Evolutionary conservation across 2,329 filamentous ascomycete species (phyloP).

Genomic region (Colletotrichum gigasporum): DNA sequence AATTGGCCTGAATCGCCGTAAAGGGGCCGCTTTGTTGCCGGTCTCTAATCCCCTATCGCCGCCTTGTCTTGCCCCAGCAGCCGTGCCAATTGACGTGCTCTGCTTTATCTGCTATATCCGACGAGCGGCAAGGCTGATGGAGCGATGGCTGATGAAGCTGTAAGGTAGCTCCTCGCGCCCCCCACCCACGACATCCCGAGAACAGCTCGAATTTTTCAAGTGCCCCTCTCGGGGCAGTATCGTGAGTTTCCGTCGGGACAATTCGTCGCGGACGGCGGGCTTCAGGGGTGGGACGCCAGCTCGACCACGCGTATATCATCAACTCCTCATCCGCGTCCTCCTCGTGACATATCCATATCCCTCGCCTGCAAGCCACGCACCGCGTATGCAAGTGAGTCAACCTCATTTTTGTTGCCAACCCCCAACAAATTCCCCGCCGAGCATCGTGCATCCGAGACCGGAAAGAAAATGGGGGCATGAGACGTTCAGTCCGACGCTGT

Average conservation of each 20-base stretch:
- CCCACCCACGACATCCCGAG: background rate
- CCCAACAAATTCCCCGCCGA: background rate
- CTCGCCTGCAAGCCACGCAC: too few relatives aligned
- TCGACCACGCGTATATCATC: too few relatives aligned
- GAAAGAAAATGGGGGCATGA: background rate
- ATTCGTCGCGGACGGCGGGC: background rate
- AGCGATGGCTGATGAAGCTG: background rate
- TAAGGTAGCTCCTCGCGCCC: too few relatives aligned
- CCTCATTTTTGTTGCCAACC: background rate
- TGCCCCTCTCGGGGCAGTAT: background rate
- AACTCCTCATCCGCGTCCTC: too few relatives aligned
- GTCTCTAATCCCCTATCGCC: conserved; percentile 22
- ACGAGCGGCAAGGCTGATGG: background rate
- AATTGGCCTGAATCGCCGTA: conserved; percentile 7
- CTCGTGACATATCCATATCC: too few relatives aligned
- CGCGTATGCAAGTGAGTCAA: too few relatives aligned
- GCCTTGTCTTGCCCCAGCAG: background rate
- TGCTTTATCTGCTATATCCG: conserved; percentile 20
- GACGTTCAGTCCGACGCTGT: background rate
- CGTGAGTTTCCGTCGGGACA: background rate
- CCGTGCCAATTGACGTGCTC: conserved; percentile 12
- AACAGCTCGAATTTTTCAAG: conserved; percentile 4
- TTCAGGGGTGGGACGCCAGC: background rate
- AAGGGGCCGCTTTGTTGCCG: background rate
- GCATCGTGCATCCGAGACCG: conserved; percentile 13